A percentile compares a stretch with the other conserved stretches of the same genome.
phyloP scores from a whole-genome alignment of 1,284 basidiomycete genomes.

The Mycena citricolor region DNA sequence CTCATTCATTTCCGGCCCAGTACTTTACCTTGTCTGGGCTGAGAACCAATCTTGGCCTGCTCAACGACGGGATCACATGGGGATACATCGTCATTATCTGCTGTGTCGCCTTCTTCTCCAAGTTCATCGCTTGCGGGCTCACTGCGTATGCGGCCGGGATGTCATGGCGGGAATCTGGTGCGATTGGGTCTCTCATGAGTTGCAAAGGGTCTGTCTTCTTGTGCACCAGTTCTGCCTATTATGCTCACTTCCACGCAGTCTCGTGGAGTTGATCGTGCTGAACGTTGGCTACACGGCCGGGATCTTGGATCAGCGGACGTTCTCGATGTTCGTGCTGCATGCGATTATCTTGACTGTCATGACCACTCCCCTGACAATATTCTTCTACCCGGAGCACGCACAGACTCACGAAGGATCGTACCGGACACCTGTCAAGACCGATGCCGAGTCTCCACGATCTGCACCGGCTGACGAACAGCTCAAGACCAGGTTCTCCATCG shows the following conservation, averaged over 20 bases:
- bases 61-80: slow-evolving; percentile 79
- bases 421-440: slow-evolving; percentile 17
- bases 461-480: slow-evolving; percentile 34
- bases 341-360: slow-evolving; percentile 84
- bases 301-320: slow-evolving; percentile 72
- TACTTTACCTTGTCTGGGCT: slow-evolving; percentile 85
- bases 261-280: slow-evolving; percentile 89
- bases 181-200: slow-evolving; percentile 89
- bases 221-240: not conserved
- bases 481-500: slow-evolving; percentile 69
- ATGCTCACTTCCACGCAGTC: slow-evolving; percentile 36
- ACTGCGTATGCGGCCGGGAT: slow-evolving; percentile 71
- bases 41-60: slow-evolving; percentile 78
- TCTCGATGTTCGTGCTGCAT: slow-evolving; percentile 90
- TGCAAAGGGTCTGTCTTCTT: slow-evolving; percentile 75
- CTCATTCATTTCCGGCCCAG: slow-evolving; percentile 33
- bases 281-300: slow-evolving; percentile 85
- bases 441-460: slow-evolving; percentile 17
- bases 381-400: slow-evolving; percentile 69
- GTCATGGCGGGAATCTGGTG: slow-evolving; percentile 76
- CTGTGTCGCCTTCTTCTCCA: slow-evolving; percentile 78
- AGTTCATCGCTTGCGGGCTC: slow-evolving; percentile 69
- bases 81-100: slow-evolving; percentile 84
- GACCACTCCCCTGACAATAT: slow-evolving; percentile 80
- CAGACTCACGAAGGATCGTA: slow-evolving; percentile 36